These are phyloP conservation scores for Arthrobotrys iridis DNA, from an alignment of 2,329 filamentous ascomycete species.

Conservation along the genomic window DNA sequence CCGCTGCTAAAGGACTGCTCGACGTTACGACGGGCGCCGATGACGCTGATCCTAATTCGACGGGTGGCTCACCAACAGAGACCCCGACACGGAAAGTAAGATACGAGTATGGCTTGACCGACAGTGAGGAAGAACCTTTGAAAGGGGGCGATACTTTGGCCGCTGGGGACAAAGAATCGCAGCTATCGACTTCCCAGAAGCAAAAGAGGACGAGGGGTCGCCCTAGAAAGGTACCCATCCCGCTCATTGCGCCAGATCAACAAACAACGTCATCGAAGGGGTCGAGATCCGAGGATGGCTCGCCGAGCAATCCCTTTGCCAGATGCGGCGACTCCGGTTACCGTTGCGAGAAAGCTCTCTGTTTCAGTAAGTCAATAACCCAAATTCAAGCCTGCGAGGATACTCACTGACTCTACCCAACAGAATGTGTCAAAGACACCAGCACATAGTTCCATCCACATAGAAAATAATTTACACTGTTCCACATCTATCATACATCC, in stretches of 20 bases:
- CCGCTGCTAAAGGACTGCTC: background rate
- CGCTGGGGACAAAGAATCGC: background rate
- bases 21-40: background rate
- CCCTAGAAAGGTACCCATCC: constrained; percentile 15
- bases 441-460: constrained; percentile 4
- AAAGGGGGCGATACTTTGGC: too few relatives aligned
- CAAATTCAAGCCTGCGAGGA: background rate
- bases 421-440: constrained; percentile 33
- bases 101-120: constrained; percentile 29
- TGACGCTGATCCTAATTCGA: background rate
- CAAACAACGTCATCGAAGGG: background rate
- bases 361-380: constrained; percentile 44
- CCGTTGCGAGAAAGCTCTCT: constrained; percentile 47
- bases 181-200: constrained; percentile 6
- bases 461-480: constrained; percentile 26
- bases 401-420: constrained; percentile 10
- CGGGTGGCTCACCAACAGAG: background rate
- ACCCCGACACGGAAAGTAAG: constrained; percentile 7
- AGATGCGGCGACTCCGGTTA: constrained; percentile 46
- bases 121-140: constrained; percentile 37
- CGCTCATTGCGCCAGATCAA: constrained; percentile 21
- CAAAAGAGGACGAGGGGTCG: constrained; percentile 24
- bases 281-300: constrained; percentile 4
- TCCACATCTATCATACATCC: constrained; percentile 3
- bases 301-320: background rate